Percentiles rank a stretch among this genome's conserved stretches.
These are phyloP conservation scores for Diaporthe vaccinii DNA, from an alignment of 2,329 filamentous ascomycete genomes.

Conservation along the genomic window DNA sequence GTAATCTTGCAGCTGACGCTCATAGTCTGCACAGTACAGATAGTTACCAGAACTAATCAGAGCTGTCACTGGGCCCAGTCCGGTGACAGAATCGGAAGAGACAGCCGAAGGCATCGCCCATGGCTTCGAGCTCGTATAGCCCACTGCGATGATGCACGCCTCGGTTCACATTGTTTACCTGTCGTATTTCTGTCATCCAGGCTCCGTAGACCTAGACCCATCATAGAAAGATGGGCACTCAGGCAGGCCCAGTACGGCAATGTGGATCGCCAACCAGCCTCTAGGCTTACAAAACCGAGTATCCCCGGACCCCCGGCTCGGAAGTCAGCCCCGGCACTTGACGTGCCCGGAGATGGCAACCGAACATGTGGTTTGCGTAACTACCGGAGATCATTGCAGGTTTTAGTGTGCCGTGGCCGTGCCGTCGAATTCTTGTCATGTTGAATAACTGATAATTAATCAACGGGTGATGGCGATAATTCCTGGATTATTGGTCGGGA, in stretches of 20 bases:
- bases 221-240: background rate
- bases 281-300: constrained; percentile 10
- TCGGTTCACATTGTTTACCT: constrained; percentile 1
- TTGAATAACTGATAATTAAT: background rate
- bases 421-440: background rate
- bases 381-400: constrained; percentile 9
- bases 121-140: background rate
- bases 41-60: background rate
- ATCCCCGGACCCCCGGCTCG: constrained; percentile 17
- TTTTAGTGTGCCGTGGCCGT: background rate
- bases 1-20: background rate
- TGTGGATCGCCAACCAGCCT: constrained; percentile 20
- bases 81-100: background rate
- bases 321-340: constrained; percentile 25
- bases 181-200: background rate
- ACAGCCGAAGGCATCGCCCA: background rate
- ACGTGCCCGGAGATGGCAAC: constrained; percentile 24
- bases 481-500: background rate
- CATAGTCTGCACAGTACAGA: background rate
- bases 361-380: constrained; percentile 5
- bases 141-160: background rate
- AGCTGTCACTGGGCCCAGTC: background rate
- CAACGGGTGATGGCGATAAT: constrained; percentile 13
- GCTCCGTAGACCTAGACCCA: constrained; percentile 8
- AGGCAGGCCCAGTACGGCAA: background rate